phyloP scores from a whole-genome alignment of 768 basidiomycete genomes.

The Mycena polygramma region DNA sequence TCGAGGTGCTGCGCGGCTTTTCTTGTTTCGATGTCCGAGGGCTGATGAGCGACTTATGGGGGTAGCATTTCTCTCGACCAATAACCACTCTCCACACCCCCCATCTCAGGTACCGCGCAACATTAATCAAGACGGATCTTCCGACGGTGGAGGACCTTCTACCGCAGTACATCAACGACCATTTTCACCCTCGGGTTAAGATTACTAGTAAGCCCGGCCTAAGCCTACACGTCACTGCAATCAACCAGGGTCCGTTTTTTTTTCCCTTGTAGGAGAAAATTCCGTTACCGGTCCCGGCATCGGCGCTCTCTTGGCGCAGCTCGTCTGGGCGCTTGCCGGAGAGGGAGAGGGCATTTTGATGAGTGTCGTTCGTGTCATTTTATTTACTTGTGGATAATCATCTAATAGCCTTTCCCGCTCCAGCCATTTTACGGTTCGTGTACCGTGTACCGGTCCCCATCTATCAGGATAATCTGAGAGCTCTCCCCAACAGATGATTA shows the following conservation, averaged over 20 bases:
- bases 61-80: slow-evolving; percentile 31
- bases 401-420: neutral
- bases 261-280: slow-evolving; percentile 28
- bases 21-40: neutral
- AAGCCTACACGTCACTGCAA: too few relatives aligned
- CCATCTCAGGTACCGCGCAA: slow-evolving; percentile 31
- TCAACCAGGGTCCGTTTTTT: neutral
- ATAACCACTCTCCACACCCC: slow-evolving; percentile 14
- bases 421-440: slow-evolving; percentile 29
- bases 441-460: neutral
- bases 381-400: neutral
- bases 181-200: slow-evolving; percentile 30
- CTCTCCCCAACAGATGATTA: slow-evolving; percentile 29
- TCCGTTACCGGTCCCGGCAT: slow-evolving; percentile 35
- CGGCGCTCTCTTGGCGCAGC: slow-evolving; percentile 33
- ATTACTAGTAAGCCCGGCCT: slow-evolving; percentile 23
- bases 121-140: slow-evolving; percentile 24
- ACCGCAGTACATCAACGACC: slow-evolving; percentile 35
- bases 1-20: slow-evolving; percentile 21
- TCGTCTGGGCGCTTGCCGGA: slow-evolving; percentile 33
- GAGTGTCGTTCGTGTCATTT: slow-evolving; percentile 28
- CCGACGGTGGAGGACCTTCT: slow-evolving; percentile 36
- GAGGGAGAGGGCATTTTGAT: slow-evolving; percentile 35
- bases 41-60: neutral
- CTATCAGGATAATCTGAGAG: neutral